Evolutionary conservation across 345 rosid species (phyloP).

Genomic region (Gossypium australe): DNA sequence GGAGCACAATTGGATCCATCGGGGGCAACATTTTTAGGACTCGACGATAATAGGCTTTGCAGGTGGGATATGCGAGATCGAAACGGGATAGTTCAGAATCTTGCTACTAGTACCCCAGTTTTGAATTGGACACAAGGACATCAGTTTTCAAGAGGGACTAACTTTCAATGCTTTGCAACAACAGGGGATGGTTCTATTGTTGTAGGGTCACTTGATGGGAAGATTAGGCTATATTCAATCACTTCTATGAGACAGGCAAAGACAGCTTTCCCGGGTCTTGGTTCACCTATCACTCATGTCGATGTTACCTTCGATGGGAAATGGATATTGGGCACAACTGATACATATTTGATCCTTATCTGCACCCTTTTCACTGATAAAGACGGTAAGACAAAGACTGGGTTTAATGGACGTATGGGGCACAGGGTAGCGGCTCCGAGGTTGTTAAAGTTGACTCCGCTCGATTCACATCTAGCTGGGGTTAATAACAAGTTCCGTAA

Average conservation of each 20-base stretch:
- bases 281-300: slow-evolving; percentile 90
- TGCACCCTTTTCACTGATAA: slow-evolving; percentile 85
- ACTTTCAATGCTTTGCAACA: slow-evolving; percentile 95
- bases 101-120: slow-evolving; percentile 67
- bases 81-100: slow-evolving; percentile 85
- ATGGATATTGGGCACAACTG: slow-evolving; percentile 98
- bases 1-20: slow-evolving; percentile 94
- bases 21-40: slow-evolving; percentile 87
- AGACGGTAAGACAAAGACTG: slow-evolving; percentile 83
- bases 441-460: slow-evolving; percentile 76
- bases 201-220: slow-evolving; percentile 96
- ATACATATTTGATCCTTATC: slow-evolving; percentile 82
- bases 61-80: slow-evolving; percentile 99
- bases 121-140: slow-evolving; percentile 94
- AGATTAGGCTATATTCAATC: slow-evolving; percentile 82
- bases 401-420: slow-evolving; percentile 96
- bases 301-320: slow-evolving; percentile 97
- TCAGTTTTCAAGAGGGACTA: slow-evolving; percentile 98
- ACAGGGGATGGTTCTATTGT: slow-evolving; percentile 99
- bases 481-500: slow-evolving; percentile 72
- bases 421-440: slow-evolving; percentile 95
- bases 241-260: slow-evolving; percentile 95
- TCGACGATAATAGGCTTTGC: slow-evolving; percentile 93
- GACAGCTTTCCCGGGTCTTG: slow-evolving; percentile 98
- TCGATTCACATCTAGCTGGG: slow-evolving; percentile 90